These are phyloP conservation scores for Alternaria sp. DNA, from an alignment of 2,329 filamentous ascomycete species.

Conservation along the genomic window DNA sequence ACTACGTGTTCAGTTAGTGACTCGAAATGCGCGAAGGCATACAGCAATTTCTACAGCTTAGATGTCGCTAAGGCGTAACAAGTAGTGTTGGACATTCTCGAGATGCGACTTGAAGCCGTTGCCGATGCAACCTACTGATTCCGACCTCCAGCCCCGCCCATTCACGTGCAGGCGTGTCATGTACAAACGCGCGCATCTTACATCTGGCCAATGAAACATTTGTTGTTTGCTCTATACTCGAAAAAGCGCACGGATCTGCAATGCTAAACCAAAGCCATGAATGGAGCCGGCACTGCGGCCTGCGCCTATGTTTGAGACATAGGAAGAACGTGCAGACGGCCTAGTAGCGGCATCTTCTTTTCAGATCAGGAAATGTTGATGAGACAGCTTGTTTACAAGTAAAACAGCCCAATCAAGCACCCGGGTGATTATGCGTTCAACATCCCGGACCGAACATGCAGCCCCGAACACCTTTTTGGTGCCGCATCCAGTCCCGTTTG, in stretches of 20 bases:
- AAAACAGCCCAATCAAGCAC: neutral
- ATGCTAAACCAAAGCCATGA: neutral
- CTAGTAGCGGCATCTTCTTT: neutral
- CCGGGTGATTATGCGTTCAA: no score
- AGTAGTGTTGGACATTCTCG: no score
- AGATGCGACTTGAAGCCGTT: no score
- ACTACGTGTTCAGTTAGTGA: neutral
- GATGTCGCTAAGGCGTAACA: no score
- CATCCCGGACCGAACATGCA: neutral
- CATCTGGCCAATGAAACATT: no score
- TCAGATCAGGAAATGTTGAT: neutral
- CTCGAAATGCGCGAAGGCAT: neutral
- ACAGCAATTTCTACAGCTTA: rapidly evolving
- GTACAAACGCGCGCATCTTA: no score
- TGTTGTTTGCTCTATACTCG: neutral
- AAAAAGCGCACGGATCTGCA: neutral
- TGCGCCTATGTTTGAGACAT: neutral
- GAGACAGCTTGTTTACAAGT: neutral
- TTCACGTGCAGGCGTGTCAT: no score
- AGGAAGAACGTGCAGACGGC: no score
- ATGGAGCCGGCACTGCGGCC: neutral
- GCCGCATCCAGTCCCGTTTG: neutral
- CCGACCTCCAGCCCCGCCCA: no score
- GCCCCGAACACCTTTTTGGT: neutral
- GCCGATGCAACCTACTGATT: no score